phyloP scores from a whole-genome alignment of 2,329 filamentous ascomycete species.

The Blastomyces emzantsi region DNA sequence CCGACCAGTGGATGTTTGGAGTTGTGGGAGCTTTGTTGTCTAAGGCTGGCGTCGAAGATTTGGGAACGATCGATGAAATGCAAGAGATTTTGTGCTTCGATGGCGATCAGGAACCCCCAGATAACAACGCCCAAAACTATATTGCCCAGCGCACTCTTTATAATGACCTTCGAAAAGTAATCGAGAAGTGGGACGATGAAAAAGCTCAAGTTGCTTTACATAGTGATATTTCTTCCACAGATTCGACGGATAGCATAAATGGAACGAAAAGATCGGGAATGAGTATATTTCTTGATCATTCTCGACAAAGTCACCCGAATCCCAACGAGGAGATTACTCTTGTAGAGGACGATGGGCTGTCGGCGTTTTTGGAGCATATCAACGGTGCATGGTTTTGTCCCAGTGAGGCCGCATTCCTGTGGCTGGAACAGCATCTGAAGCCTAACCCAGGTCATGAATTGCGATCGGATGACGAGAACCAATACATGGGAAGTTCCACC shows the following conservation, averaged over 20 bases:
- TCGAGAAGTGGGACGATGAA: constrained; percentile 39
- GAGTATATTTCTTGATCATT: constrained; percentile 49
- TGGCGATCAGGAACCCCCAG: constrained; percentile 16
- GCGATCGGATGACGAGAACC: constrained; percentile 8
- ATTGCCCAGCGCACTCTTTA: constrained; percentile 22
- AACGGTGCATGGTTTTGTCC: constrained; percentile 42
- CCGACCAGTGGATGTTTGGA: constrained; percentile 51
- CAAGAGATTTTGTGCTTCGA: constrained; percentile 23
- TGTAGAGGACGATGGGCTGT: constrained; percentile 29
- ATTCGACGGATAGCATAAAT: constrained; percentile 40
- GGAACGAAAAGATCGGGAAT: constrained; percentile 42
- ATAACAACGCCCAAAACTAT: constrained; percentile 11
- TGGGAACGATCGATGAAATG: constrained; percentile 36
- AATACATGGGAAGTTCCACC: constrained; percentile 29
- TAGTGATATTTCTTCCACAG: constrained; percentile 38
- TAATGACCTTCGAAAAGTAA: constrained; percentile 37
- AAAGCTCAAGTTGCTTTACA: constrained; percentile 38
- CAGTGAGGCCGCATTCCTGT: constrained; percentile 46
- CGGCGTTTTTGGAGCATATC: constrained; percentile 35
- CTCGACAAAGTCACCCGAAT: constrained; percentile 39
- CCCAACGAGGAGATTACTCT: constrained; percentile 33
- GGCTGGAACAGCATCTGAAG: constrained; percentile 45
- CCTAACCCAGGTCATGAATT: constrained; percentile 26
- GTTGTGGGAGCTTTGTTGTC: constrained; percentile 45
- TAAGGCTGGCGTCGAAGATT: constrained; percentile 41